These are phyloP conservation scores for Phylloboletellus chloephorus DNA, from an alignment of 1,284 basidiomycete genomes.

Conservation along the genomic window DNA sequence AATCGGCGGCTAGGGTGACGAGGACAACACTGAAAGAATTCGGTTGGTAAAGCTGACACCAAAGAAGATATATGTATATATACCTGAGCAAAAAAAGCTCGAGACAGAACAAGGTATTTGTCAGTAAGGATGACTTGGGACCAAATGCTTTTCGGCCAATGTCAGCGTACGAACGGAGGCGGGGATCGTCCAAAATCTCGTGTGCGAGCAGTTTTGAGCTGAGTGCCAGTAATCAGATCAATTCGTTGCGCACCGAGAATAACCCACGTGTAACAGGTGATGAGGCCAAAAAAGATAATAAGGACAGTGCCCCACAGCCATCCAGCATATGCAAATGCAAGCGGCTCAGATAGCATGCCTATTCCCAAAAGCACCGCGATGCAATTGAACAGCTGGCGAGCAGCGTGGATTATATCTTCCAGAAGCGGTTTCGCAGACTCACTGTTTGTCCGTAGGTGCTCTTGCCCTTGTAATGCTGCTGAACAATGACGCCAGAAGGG, in stretches of 20 bases:
- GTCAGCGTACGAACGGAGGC: constrained; percentile 80
- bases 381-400: constrained; percentile 77
- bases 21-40: constrained; percentile 61
- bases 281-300: constrained; percentile 70
- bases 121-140: constrained; percentile 57
- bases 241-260: neutral
- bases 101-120: constrained; percentile 75
- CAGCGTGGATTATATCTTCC: constrained; percentile 3
- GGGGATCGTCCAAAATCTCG: constrained; percentile 67
- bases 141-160: constrained; percentile 88
- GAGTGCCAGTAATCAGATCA: constrained; percentile 10
- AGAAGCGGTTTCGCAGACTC: constrained; percentile 23
- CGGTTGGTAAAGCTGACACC: neutral
- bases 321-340: constrained; percentile 84
- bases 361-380: constrained; percentile 85
- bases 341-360: constrained; percentile 84
- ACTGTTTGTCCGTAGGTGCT: constrained; percentile 85
- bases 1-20: constrained; percentile 84
- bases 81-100: constrained; percentile 81
- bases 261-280: constrained; percentile 85
- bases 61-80: constrained; percentile 12
- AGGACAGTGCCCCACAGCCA: constrained; percentile 76
- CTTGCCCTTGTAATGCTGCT: constrained; percentile 41
- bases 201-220: constrained; percentile 82
- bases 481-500: constrained; percentile 19